Evolutionary conservation across 192 early-diverging fungal genomes (phyloP).

Genomic region (Physocladia obscura): DNA sequence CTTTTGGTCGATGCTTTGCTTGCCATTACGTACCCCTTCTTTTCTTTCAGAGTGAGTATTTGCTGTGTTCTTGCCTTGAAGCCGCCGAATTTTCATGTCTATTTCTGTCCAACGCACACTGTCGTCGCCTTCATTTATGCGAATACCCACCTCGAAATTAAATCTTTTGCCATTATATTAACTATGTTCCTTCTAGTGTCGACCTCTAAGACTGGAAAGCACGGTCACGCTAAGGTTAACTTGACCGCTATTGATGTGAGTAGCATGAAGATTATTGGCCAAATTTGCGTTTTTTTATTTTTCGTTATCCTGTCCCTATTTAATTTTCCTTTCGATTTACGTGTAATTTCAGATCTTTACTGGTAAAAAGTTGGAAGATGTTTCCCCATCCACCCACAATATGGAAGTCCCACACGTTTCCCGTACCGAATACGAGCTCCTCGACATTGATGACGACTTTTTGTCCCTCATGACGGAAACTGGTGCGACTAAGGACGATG

Average conservation of each 20-base stretch:
- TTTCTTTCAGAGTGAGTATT: not conserved
- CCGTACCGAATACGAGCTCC: constrained; percentile 80
- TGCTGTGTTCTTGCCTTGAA: not conserved
- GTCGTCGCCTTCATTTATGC: too few species aligned
- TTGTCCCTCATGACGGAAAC: constrained; percentile 78
- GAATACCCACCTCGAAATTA: not conserved
- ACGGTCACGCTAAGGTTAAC: constrained; percentile 99
- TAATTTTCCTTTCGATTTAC: not conserved
- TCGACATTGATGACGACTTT: constrained; percentile 91
- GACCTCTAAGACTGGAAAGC: constrained; percentile 99
- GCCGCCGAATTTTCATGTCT: too few species aligned
- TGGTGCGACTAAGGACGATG: constrained; percentile 91
- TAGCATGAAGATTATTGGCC: too few species aligned
- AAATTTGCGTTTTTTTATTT: constrained; percentile 2
- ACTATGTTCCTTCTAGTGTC: constrained; percentile 44
- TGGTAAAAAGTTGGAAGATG: constrained; percentile 95
- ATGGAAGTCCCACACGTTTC: constrained; percentile 97
- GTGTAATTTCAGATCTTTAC: constrained; percentile 80
- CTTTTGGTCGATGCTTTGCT: not conserved
- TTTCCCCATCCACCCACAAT: constrained; percentile 99
- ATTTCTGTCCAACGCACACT: too few species aligned
- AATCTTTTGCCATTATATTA: not conserved
- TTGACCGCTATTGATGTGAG: constrained; percentile 78
- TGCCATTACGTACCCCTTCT: not conserved
- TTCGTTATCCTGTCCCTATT: not conserved